Evolutionary conservation across 1,284 basidiomycete species (phyloP).

Genomic region (Anthracocystis walkeri): DNA sequence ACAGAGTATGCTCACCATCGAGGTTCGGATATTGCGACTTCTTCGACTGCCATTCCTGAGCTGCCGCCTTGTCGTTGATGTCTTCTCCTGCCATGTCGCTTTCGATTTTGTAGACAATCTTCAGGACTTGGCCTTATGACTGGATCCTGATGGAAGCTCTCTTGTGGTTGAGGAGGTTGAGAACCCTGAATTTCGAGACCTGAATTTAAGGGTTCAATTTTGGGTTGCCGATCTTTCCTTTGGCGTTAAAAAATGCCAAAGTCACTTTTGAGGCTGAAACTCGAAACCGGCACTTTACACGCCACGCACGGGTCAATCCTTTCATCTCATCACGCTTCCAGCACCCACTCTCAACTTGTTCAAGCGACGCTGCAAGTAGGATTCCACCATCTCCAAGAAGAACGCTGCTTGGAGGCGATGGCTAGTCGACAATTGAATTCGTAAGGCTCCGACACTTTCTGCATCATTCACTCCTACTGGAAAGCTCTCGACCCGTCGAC

Average conservation of each 20-base stretch:
- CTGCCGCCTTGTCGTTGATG: slow-evolving; percentile 33
- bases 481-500: neutral
- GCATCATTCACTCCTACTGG: neutral
- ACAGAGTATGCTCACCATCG: slow-evolving; percentile 22
- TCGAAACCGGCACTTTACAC: neutral
- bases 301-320: slow-evolving; percentile 8
- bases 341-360: neutral
- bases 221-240: neutral
- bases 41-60: slow-evolving; percentile 27
- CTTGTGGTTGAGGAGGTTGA: neutral
- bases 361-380: neutral
- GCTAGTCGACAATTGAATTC: neutral
- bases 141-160: neutral
- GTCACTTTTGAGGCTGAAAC: neutral
- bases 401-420: neutral
- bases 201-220: slow-evolving; percentile 14
- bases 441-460: neutral
- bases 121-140: neutral
- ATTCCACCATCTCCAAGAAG: neutral
- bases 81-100: neutral
- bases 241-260: too few species aligned
- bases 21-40: slow-evolving; percentile 39
- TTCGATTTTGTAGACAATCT: neutral
- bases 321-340: neutral
- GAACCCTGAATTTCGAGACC: slow-evolving; percentile 1